Evolutionary conservation across 23 red algal genomes (phyloP).

Genomic region (Agarophyton chilense): DNA sequence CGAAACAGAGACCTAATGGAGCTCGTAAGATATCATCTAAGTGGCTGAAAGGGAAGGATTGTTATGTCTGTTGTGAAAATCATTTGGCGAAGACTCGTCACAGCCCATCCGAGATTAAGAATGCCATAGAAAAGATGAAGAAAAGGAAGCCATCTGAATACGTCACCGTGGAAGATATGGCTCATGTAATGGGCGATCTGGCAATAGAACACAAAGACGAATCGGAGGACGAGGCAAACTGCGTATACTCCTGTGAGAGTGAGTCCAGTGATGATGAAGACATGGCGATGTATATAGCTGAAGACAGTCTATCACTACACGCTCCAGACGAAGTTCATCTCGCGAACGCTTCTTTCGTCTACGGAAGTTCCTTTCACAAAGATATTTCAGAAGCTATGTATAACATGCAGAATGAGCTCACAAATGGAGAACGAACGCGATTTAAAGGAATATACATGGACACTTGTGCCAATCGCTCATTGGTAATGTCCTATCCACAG

Average conservation of each 20-base stretch:
- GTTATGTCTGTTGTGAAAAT: slow-evolving; percentile 35
- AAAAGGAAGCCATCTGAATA: background rate
- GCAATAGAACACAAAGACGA: background rate
- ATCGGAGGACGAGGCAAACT: background rate
- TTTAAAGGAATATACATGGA: background rate
- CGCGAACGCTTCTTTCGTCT: slow-evolving; percentile 27
- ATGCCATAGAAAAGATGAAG: background rate
- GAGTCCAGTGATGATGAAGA: background rate
- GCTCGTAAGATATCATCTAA: background rate
- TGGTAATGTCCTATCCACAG: background rate
- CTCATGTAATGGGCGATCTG: background rate
- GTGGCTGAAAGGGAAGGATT: background rate
- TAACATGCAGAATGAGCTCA: too few species aligned
- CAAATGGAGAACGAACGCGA: background rate
- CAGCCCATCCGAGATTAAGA: background rate
- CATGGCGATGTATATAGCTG: too few species aligned
- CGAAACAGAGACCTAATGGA: too few species aligned
- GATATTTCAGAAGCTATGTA: slow-evolving; percentile 9
- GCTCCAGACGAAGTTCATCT: background rate
- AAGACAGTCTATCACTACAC: background rate
- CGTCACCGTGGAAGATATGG: background rate
- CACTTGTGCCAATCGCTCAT: background rate
- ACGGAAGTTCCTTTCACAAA: background rate
- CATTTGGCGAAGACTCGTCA: slow-evolving; percentile 12
- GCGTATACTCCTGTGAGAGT: background rate